Conservation (phyloP, 2,329 filamentous ascomycete genomes). For the Epichloe baconii region DNA sequence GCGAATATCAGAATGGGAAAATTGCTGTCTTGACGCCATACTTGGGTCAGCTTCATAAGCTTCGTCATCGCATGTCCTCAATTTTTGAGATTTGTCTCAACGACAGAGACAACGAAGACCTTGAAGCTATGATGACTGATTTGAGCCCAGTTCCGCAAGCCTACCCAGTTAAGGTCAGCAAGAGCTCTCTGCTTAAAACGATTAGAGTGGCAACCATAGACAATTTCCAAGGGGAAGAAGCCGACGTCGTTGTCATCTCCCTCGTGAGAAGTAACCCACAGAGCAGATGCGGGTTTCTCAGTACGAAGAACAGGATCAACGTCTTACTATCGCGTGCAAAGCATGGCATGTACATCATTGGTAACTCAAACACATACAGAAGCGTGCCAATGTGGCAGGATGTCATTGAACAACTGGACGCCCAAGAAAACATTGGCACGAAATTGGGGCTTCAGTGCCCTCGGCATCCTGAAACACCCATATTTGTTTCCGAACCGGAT, state of each 20-base stretch:
- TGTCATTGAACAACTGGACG: conserved; percentile 39
- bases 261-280: conserved; percentile 55
- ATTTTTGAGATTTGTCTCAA: conserved; percentile 49
- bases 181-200: conserved; percentile 27
- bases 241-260: conserved; percentile 55
- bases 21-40: conserved; percentile 63
- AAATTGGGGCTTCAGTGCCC: conserved; percentile 43
- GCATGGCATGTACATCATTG: conserved; percentile 60
- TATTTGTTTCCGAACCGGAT: conserved; percentile 38
- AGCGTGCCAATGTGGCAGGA: conserved; percentile 50
- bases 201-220: conserved; percentile 53
- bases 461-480: conserved; percentile 40
- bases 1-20: conserved; percentile 42
- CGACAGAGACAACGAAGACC: conserved; percentile 41
- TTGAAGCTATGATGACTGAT: background rate
- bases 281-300: conserved; percentile 50
- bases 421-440: conserved; percentile 32
- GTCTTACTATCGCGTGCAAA: conserved; percentile 53
- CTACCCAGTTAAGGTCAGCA: background rate
- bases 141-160: background rate
- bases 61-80: conserved; percentile 30
- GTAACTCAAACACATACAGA: conserved; percentile 45
- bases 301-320: conserved; percentile 54
- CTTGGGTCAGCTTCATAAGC: conserved; percentile 39
- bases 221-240: conserved; percentile 70